Conservation (phyloP, 164 flowering plant genomes). For the Kalanchoe fedtschenkoi region DNA sequence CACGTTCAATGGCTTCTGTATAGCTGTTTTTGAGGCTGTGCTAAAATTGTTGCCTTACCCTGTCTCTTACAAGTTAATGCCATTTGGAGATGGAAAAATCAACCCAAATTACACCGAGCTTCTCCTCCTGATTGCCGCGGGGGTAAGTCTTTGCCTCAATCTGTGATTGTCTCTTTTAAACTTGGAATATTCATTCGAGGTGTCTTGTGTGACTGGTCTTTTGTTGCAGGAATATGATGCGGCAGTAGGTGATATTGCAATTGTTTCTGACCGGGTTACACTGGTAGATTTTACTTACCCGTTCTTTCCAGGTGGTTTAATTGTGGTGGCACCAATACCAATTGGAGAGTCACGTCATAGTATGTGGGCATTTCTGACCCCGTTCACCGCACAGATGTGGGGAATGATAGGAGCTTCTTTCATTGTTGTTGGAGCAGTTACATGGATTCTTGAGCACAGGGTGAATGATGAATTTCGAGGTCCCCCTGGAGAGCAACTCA, state of each 20-base stretch:
- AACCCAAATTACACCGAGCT: slow-evolving; percentile 48
- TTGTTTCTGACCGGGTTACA: slow-evolving; percentile 46
- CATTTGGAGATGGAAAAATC: slow-evolving; percentile 39
- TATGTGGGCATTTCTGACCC: slow-evolving; percentile 50
- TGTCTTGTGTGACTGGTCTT: background rate
- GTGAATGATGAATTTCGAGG: slow-evolving; percentile 65
- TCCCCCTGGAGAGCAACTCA: slow-evolving; percentile 42
- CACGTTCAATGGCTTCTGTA: slow-evolving; percentile 33
- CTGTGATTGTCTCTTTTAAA: background rate
- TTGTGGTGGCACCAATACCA: slow-evolving; percentile 52
- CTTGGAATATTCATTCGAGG: no score
- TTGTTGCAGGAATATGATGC: slow-evolving; percentile 42
- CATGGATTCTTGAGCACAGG: slow-evolving; percentile 61
- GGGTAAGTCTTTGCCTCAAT: slow-evolving; percentile 26
- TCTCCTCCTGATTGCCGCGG: slow-evolving; percentile 19
- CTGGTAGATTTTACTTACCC: slow-evolving; percentile 63
- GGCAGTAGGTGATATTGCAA: slow-evolving; percentile 58
- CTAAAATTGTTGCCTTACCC: slow-evolving; percentile 39
- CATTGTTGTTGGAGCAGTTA: slow-evolving; percentile 47
- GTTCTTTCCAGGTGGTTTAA: slow-evolving; percentile 51
- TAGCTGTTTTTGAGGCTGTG: slow-evolving; percentile 54
- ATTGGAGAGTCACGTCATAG: slow-evolving; percentile 24
- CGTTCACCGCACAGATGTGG: slow-evolving; percentile 63
- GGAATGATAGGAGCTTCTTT: slow-evolving; percentile 34
- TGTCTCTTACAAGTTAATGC: slow-evolving; percentile 31